Percentiles rank a stretch among this genome's conserved stretches.
Conservation (phyloP, 306 rosid species). For the Cajanus cajan region DNA sequence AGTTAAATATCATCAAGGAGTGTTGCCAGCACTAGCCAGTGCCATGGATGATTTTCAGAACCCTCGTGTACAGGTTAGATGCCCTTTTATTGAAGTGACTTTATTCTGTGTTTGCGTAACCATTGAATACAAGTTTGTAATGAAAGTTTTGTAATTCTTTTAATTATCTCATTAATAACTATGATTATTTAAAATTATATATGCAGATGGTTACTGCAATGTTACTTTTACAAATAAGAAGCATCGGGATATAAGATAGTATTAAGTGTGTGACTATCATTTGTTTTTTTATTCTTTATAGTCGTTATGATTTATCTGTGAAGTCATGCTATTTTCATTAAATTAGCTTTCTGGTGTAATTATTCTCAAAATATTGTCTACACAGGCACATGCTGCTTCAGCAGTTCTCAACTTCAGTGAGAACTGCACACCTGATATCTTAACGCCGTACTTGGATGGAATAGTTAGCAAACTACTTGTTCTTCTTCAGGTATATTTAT, state of each 20-base stretch:
- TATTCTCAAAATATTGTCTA: neutral
- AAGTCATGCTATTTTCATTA: neutral
- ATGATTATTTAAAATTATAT: neutral
- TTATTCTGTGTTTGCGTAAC: no score
- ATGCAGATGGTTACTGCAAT: neutral
- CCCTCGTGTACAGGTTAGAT: slow-evolving; percentile 90
- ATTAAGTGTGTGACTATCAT: neutral
- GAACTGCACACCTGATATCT: slow-evolving; percentile 91
- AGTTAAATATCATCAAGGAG: slow-evolving; percentile 75
- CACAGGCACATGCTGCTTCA: slow-evolving; percentile 99
- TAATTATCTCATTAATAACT: neutral
- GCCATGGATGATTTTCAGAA: slow-evolving; percentile 98
- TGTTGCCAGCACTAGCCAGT: slow-evolving; percentile 86
- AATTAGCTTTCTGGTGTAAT: neutral
- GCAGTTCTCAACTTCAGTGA: slow-evolving; percentile 99
- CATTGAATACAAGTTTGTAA: neutral
- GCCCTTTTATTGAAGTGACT: neutral
- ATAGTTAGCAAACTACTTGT: slow-evolving; percentile 90
- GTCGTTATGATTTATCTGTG: neutral
- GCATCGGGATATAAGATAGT: neutral
- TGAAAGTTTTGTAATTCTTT: neutral
- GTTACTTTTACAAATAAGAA: neutral
- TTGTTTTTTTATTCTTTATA: neutral
- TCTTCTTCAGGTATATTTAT: slow-evolving; percentile 77
- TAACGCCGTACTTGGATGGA: slow-evolving; percentile 92